Evolutionary conservation across 257 asterid genomes (phyloP).

Genomic region (Schizonepeta tenuifolia): DNA sequence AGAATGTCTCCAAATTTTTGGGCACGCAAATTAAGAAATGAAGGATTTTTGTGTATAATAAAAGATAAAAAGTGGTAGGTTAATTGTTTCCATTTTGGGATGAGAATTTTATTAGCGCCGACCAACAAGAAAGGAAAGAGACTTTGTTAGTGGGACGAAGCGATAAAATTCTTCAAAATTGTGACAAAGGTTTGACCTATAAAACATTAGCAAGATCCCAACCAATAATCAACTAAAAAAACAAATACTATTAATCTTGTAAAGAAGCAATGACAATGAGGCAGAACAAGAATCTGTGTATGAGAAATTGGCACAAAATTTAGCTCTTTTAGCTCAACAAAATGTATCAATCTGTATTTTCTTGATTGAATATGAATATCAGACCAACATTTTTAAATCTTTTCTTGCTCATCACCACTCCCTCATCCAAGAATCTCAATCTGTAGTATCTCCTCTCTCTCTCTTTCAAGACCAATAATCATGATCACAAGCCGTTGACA

Average conservation of each 20-base stretch:
- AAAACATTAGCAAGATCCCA: background rate
- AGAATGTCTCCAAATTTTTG: no score
- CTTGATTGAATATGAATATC: background rate
- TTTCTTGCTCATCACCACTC: background rate
- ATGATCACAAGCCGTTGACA: background rate
- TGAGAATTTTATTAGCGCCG: no score
- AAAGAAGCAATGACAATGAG: background rate
- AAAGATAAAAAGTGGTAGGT: no score
- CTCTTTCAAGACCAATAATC: background rate
- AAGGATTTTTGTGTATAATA: no score
- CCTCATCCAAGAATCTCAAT: background rate
- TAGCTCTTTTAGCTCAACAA: background rate
- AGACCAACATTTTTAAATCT: background rate
- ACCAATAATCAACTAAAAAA: background rate
- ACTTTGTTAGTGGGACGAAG: no score
- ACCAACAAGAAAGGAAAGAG: no score
- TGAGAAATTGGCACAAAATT: background rate
- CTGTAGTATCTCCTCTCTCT: background rate
- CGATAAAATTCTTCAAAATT: no score
- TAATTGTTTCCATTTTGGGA: no score
- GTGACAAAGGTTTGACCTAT: no score
- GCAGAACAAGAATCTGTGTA: background rate
- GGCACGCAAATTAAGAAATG: no score
- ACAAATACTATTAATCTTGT: background rate
- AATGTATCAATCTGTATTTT: background rate